Conservation (phyloP, 1,284 basidiomycete species). For the Cryptococcus maquisensis region DNA sequence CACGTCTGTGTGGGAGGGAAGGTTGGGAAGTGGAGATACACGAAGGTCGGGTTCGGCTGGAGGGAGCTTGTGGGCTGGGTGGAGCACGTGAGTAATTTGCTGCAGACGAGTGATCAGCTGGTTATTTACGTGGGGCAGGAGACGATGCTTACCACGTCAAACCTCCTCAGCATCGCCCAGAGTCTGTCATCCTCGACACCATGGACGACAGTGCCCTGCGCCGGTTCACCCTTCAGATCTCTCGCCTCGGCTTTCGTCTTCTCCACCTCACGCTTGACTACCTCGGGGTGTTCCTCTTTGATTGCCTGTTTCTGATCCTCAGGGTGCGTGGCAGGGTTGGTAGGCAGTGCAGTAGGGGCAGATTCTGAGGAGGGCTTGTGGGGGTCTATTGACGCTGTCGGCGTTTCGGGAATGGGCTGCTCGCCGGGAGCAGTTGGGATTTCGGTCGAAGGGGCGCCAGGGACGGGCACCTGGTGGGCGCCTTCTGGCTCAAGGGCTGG, state of each 20-base stretch:
- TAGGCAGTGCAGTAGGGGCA: conserved; percentile 40
- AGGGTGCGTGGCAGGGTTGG: conserved; percentile 40
- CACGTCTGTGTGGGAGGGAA: conserved; percentile 49
- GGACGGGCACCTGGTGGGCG: not conserved
- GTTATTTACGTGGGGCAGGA: not conserved
- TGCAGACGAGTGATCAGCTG: conserved; percentile 9
- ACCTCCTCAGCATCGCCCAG: conserved; percentile 47
- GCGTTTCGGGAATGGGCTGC: conserved; percentile 7
- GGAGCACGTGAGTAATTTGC: conserved; percentile 49
- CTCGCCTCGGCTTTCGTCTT: conserved; percentile 47
- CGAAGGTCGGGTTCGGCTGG: conserved; percentile 48
- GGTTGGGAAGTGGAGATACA: conserved; percentile 42
- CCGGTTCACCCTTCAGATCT: conserved; percentile 38
- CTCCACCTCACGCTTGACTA: conserved; percentile 44
- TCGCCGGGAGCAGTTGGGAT: not conserved
- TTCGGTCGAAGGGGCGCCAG: not conserved
- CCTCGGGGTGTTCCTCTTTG: conserved; percentile 34
- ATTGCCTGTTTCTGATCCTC: conserved; percentile 39
- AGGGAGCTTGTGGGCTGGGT: conserved; percentile 40
- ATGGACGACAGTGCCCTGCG: conserved; percentile 43
- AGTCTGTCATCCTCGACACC: conserved; percentile 50
- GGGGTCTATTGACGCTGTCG: conserved; percentile 33
- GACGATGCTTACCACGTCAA: conserved; percentile 42
- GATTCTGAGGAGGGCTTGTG: conserved; percentile 28
- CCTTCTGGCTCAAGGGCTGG: not conserved